Evolutionary conservation across 2,329 filamentous ascomycete species (phyloP), one percentile per base, ranked within the genome.

Genomic region (Blastomyces emzantsi): DNA sequence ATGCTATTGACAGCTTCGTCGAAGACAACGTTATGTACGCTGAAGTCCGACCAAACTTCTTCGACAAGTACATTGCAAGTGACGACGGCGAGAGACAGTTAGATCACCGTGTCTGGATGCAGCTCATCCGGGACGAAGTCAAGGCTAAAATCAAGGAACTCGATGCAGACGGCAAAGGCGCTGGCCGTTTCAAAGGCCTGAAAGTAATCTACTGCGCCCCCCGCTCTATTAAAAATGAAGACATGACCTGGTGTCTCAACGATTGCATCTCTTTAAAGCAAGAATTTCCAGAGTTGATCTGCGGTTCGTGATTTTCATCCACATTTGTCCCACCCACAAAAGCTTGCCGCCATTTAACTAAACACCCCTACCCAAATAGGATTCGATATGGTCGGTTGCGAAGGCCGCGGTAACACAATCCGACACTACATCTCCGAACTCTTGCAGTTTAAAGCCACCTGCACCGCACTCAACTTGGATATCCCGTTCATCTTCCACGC

Each of bases 401-500:
- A 97, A 78, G 90, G 95, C 71, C 74, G 82, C 0, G 92, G 92
- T 0, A 84, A 90, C 15, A 83, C 91, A 0, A 83, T 97, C 33
- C 81, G 83, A 39, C 89, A 94, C 68, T 78, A 96, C 3, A 82
- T 93, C 0, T 92, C 92, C 0, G 86, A 96, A 71, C 79, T 97
- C 0, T 93, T 97, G 75, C 97, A 91, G 91, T 97, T 97, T 82
- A 87, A 87, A 67, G 92, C 93, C 75, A 85, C 88, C 69, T 97
- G 92, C 73, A 84, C 85, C 0, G 82, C 90, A 71, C 87, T 91
- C 70, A 85, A 84, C 2, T 84, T 97, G 47, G 85, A 91, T 60
- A 86, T 99, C 11, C 93, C 93, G 0, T 96, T 97, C 79, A 96
- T 96, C 80, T 95, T 97, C 79, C 92, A 97, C 74, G 92, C 93